phyloP scores from a whole-genome alignment of 345 rosid genomes.

The Euphorbia tirucalli region DNA sequence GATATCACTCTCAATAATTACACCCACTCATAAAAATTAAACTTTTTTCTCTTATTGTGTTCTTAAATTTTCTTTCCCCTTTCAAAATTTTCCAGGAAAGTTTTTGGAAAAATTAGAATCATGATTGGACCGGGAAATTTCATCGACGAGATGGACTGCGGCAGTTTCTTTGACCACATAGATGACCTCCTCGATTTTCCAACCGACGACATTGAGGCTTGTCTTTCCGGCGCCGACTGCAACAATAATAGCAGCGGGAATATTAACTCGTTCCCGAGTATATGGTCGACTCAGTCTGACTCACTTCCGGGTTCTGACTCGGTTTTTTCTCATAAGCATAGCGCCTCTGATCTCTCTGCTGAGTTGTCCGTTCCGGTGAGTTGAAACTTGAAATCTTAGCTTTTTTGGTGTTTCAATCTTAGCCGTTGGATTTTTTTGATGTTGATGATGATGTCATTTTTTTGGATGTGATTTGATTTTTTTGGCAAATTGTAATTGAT shows the following conservation, averaged over 20 bases:
- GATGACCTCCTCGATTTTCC: constrained; percentile 89
- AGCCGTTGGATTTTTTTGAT: constrained; percentile 25
- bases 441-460: constrained; percentile 17
- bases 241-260: neutral
- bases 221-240: constrained; percentile 29
- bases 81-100: constrained; percentile 31
- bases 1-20: neutral
- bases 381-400: too few relatives aligned
- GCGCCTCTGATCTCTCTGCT: constrained; percentile 61
- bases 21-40: neutral
- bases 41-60: neutral
- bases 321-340: constrained; percentile 53
- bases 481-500: neutral
- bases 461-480: neutral
- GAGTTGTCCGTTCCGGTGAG: constrained; percentile 91
- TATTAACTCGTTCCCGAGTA: constrained; percentile 45
- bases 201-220: constrained; percentile 57
- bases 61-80: constrained; percentile 8
- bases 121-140: constrained; percentile 66
- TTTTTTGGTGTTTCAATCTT: neutral
- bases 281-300: constrained; percentile 67
- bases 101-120: constrained; percentile 4
- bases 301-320: constrained; percentile 62
- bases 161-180: constrained; percentile 90
- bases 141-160: constrained; percentile 85